phyloP scores from a whole-genome alignment of 1,284 basidiomycete species.

The Tilletiopsis washingtonensis region DNA sequence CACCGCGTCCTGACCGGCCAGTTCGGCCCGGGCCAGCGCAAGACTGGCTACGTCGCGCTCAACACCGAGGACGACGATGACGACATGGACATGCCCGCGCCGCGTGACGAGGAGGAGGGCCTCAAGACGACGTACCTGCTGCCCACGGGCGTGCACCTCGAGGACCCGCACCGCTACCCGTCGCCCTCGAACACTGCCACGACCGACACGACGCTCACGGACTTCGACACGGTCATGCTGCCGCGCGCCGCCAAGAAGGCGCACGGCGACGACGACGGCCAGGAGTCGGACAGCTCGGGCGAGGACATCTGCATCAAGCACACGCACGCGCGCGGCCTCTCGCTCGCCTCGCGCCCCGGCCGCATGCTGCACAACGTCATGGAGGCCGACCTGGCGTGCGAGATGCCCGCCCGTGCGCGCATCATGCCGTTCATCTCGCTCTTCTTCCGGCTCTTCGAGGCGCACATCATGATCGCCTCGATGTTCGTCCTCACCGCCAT shows the following conservation, averaged over 20 bases:
- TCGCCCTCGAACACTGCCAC: constrained; percentile 9
- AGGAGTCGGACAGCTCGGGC: background rate
- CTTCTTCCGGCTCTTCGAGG: constrained; percentile 37
- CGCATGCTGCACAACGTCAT: constrained; percentile 18
- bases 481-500: constrained; percentile 5
- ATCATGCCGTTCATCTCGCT: constrained; percentile 18
- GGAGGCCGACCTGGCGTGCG: constrained; percentile 6
- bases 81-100: background rate
- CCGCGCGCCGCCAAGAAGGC: background rate
- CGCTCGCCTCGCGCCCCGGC: constrained; percentile 15
- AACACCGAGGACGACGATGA: constrained; percentile 2
- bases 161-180: constrained; percentile 1
- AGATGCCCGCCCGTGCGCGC: background rate
- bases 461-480: constrained; percentile 38
- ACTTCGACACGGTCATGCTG: background rate
- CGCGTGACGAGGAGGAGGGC: no score
- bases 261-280: background rate
- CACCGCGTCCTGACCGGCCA: constrained; percentile 28
- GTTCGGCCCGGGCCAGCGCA: constrained; percentile 12
- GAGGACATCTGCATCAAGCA: background rate
- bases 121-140: background rate
- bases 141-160: background rate
- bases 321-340: background rate
- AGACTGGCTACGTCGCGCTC: constrained; percentile 6
- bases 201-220: constrained; percentile 4